Evolutionary conservation across 2,329 filamentous ascomycete species (phyloP), one percentile per base, ranked within the genome.

Genomic region (Ilyonectria sp.): DNA sequence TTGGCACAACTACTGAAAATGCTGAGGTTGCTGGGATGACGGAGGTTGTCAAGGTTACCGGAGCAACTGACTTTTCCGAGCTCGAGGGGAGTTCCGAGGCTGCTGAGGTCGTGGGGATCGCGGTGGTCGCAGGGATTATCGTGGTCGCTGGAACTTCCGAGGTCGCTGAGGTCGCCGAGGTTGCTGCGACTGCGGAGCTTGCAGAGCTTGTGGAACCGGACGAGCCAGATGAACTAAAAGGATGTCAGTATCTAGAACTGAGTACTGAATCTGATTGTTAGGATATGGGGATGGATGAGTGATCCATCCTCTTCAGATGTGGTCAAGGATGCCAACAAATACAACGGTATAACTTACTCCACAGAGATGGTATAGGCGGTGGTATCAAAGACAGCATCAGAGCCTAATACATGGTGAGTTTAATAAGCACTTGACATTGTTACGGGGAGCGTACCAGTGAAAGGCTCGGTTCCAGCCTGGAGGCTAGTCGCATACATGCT

Each of bases 391-490:
- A 65, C 63, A 31, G 57, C 63, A 35, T 52, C 44, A 52, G 63
- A 57, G 9, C 63, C 63, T 65, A 33, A 8, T 6, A 2, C 5
- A 1, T 44, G 13, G 50, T 60, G 26, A 60, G 56, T 11, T 11
- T 9, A 8, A n/a, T 19, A 6, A 1, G 2, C 19, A 4, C 3
- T 1, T 1, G 17, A 11, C 2, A 3, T 7, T 23, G 2, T 10
- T 11, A 33, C 6, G 9, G n/a, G 17, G 9, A 19, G 40, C 62
- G 35, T 60, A 56, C 87, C 87, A 67, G 82, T 83, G 69, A 89
- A 89, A 2, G 86, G 83, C 80, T 89, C 87, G 3, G 87, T 89
- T 13, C 87, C 87, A 15, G 50, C 67, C 52, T 69, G 67, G 6
- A 69, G 60, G 47, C 58, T 61, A 6, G 61, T 69, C 1, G 61